Conservation (phyloP, 208 protist genomes). For the Acanthamoeba healyi region DNA sequence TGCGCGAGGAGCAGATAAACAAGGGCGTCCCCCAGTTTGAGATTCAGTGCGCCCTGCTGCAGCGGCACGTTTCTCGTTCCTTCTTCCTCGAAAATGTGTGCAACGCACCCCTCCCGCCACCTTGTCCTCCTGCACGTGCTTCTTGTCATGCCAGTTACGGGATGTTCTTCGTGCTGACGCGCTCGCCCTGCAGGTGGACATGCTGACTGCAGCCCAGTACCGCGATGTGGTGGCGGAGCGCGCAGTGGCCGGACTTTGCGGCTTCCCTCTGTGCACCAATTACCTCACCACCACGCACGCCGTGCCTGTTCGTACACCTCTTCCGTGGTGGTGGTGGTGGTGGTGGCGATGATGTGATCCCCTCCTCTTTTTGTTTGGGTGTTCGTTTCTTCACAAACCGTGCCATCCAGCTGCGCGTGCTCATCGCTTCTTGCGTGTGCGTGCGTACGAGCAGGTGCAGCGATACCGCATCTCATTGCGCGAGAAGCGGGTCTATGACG, state of each 20-base stretch:
- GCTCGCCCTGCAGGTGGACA: background rate
- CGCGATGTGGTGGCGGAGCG: slow-evolving; percentile 15
- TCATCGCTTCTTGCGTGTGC: background rate
- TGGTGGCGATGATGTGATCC: background rate
- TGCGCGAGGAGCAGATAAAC: background rate
- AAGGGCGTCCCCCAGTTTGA: background rate
- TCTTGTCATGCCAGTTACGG: no score
- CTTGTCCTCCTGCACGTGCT: background rate
- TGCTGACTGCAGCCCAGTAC: background rate
- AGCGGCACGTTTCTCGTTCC: background rate
- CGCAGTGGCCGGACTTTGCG: background rate
- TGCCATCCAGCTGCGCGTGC: no score
- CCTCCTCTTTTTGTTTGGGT: background rate
- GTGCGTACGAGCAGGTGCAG: background rate
- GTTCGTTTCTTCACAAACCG: no score
- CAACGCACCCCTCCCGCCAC: background rate
- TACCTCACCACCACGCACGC: background rate
- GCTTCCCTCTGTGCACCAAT: slow-evolving; percentile 60
- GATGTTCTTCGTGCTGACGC: background rate
- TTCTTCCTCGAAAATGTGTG: slow-evolving; percentile 22
- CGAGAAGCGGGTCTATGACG: slow-evolving; percentile 59
- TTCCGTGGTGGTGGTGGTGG: background rate
- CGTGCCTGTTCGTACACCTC: background rate
- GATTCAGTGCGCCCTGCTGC: slow-evolving; percentile 20
- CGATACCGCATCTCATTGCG: background rate